phyloP scores from a whole-genome alignment of 2,329 filamentous ascomycete genomes.

The Gremmenia infestans region DNA sequence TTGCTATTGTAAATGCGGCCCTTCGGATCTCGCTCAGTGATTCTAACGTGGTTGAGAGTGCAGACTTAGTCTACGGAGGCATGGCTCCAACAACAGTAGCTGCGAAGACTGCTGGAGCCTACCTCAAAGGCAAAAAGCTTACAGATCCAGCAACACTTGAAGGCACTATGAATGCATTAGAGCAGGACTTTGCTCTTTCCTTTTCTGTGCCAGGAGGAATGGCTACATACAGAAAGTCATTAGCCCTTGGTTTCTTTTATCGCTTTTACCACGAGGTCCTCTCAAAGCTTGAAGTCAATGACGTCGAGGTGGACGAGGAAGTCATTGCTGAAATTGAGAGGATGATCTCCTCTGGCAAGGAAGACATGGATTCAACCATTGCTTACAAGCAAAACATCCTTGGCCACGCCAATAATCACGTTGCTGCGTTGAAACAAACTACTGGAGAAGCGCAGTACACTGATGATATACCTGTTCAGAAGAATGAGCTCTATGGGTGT shows the following conservation, averaged over 20 bases:
- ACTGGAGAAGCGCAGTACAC: slow-evolving; percentile 95
- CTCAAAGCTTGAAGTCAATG: slow-evolving; percentile 48
- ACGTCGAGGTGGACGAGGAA: slow-evolving; percentile 59
- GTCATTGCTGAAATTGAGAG: slow-evolving; percentile 81
- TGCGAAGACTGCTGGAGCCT: slow-evolving; percentile 72
- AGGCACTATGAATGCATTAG: slow-evolving; percentile 84
- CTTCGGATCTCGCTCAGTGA: slow-evolving; percentile 69
- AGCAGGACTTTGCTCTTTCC: slow-evolving; percentile 78
- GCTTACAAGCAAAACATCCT: slow-evolving; percentile 79
- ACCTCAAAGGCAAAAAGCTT: slow-evolving; percentile 71
- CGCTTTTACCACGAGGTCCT: slow-evolving; percentile 92
- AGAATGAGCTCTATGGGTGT: slow-evolving; percentile 85
- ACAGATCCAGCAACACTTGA: slow-evolving; percentile 80
- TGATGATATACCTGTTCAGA: slow-evolving; percentile 82
- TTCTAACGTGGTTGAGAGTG: slow-evolving; percentile 64
- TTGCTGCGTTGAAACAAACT: slow-evolving; percentile 88
- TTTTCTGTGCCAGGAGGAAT: slow-evolving; percentile 95
- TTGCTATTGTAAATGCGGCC: slow-evolving; percentile 91
- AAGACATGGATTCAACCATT: slow-evolving; percentile 68
- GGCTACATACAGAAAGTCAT: slow-evolving; percentile 89
- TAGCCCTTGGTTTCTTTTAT: slow-evolving; percentile 94
- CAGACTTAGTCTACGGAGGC: slow-evolving; percentile 84
- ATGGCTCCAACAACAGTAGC: slow-evolving; percentile 92
- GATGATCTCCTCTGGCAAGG: slow-evolving; percentile 71
- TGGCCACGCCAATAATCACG: slow-evolving; percentile 79